Evolutionary conservation across 2,329 filamentous ascomycete species (phyloP).

Genomic region (Colletotrichum theobromicola): DNA sequence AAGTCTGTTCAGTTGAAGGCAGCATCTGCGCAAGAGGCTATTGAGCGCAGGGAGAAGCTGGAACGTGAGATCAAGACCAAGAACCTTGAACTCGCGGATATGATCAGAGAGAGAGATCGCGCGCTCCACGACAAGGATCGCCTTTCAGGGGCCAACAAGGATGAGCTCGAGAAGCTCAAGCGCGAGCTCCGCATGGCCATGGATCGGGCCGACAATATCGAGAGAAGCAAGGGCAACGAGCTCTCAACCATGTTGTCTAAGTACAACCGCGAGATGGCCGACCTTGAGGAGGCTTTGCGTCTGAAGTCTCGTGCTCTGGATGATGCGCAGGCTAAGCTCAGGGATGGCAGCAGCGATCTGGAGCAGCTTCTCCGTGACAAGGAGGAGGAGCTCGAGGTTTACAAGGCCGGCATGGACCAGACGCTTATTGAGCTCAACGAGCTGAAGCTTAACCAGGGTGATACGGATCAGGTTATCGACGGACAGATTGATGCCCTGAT

Average conservation of each 20-base stretch:
- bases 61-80: slow-evolving; percentile 99
- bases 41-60: slow-evolving; percentile 91
- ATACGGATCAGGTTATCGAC: slow-evolving; percentile 81
- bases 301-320: slow-evolving; percentile 89
- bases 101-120: slow-evolving; percentile 96
- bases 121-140: slow-evolving; percentile 94
- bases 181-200: slow-evolving; percentile 91
- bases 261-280: slow-evolving; percentile 96
- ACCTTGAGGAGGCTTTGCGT: slow-evolving; percentile 89
- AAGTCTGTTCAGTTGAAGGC: slow-evolving; percentile 96
- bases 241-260: slow-evolving; percentile 92
- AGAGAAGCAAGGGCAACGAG: slow-evolving; percentile 93
- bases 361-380: slow-evolving; percentile 88
- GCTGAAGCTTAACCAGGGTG: slow-evolving; percentile 76
- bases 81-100: slow-evolving; percentile 97
- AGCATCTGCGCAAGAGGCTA: slow-evolving; percentile 94
- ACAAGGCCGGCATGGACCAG: slow-evolving; percentile 98
- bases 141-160: slow-evolving; percentile 82
- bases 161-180: slow-evolving; percentile 93
- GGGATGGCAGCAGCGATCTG: slow-evolving; percentile 83
- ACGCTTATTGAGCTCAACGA: slow-evolving; percentile 92
- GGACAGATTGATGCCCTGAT: slow-evolving; percentile 91
- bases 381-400: slow-evolving; percentile 96
- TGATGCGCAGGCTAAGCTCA: slow-evolving; percentile 77
- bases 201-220: slow-evolving; percentile 89